Conservation (phyloP, 2,329 filamentous ascomycete genomes). For the Aspergillus ochraceoroseus region DNA sequence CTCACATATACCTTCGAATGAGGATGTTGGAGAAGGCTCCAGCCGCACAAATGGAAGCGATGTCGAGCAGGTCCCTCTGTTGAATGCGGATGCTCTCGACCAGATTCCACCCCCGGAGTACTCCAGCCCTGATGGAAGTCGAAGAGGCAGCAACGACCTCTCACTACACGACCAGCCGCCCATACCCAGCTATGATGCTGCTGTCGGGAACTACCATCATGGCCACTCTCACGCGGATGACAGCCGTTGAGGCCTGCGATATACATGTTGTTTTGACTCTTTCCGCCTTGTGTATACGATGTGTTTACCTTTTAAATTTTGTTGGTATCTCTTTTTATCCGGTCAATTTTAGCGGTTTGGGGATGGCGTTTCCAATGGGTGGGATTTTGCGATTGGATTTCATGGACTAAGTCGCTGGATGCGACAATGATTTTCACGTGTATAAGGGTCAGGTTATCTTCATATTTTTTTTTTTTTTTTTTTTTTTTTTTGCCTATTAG, state of each 20-base stretch:
- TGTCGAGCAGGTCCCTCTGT: slow-evolving; percentile 21
- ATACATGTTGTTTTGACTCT: slow-evolving; percentile 7
- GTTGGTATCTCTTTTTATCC: slow-evolving; percentile 11
- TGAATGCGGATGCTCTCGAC: slow-evolving; percentile 31
- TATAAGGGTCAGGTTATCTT: slow-evolving; percentile 19
- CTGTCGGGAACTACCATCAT: slow-evolving; percentile 47
- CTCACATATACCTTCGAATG: slow-evolving; percentile 61
- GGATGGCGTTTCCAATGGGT: slow-evolving; percentile 25
- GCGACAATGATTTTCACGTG: slow-evolving; percentile 20
- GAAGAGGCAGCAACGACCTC: slow-evolving; percentile 52
- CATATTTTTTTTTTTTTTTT: slow-evolving; percentile 6
- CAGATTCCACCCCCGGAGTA: slow-evolving; percentile 44
- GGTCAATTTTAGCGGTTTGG: slow-evolving; percentile 29
- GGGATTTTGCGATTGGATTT: slow-evolving; percentile 20
- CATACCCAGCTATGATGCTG: slow-evolving; percentile 78
- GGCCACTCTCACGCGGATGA: slow-evolving; percentile 3
- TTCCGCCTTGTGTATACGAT: slow-evolving; percentile 13
- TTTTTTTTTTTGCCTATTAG: slow-evolving; percentile 6
- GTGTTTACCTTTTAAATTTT: slow-evolving; percentile 8
- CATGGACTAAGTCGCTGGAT: slow-evolving; percentile 18
- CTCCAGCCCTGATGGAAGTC: slow-evolving; percentile 53
- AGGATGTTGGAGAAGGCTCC: slow-evolving; percentile 68
- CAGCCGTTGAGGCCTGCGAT: slow-evolving; percentile 1
- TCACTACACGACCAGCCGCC: slow-evolving; percentile 58
- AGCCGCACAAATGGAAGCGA: slow-evolving; percentile 45